These are phyloP conservation scores for Torulaspora gathmanii DNA, from an alignment of 805 yeast species.

Conservation along the genomic window DNA sequence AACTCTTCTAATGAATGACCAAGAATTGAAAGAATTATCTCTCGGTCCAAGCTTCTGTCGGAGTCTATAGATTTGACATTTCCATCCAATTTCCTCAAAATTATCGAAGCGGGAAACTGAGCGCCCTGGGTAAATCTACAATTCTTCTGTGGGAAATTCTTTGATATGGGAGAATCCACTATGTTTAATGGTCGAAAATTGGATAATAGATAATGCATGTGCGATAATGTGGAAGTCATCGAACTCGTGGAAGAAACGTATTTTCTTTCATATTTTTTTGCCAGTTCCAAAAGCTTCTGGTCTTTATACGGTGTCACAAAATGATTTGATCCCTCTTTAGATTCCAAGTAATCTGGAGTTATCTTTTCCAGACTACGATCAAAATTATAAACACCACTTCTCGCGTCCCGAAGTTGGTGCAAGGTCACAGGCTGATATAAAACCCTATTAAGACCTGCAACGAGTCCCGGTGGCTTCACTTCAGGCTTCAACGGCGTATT, in stretches of 20 bases:
- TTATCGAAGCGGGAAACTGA: slow-evolving; percentile 49
- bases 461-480: slow-evolving; percentile 46
- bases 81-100: slow-evolving; percentile 47
- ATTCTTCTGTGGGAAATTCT: slow-evolving; percentile 38
- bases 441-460: slow-evolving; percentile 65
- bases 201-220: slow-evolving; percentile 67
- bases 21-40: slow-evolving; percentile 61
- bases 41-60: slow-evolving; percentile 63
- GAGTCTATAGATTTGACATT: slow-evolving; percentile 60
- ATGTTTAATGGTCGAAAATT: slow-evolving; percentile 53
- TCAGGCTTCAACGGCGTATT: slow-evolving; percentile 4
- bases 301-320: slow-evolving; percentile 72
- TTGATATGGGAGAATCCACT: slow-evolving; percentile 38
- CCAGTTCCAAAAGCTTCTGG: slow-evolving; percentile 44
- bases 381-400: slow-evolving; percentile 71
- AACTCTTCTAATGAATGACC: slow-evolving; percentile 79
- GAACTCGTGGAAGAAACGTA: slow-evolving; percentile 84
- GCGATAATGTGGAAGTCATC: slow-evolving; percentile 70
- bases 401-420: slow-evolving; percentile 70
- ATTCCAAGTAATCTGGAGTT: slow-evolving; percentile 34
- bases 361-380: slow-evolving; percentile 54
- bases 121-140: slow-evolving; percentile 44
- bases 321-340: slow-evolving; percentile 18
- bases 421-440: slow-evolving; percentile 71
- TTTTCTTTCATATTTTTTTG: slow-evolving; percentile 31